These are phyloP conservation scores for Phytophthora pluvialis DNA, from an alignment of 352 stramenopile genomes.

Conservation along the genomic window DNA sequence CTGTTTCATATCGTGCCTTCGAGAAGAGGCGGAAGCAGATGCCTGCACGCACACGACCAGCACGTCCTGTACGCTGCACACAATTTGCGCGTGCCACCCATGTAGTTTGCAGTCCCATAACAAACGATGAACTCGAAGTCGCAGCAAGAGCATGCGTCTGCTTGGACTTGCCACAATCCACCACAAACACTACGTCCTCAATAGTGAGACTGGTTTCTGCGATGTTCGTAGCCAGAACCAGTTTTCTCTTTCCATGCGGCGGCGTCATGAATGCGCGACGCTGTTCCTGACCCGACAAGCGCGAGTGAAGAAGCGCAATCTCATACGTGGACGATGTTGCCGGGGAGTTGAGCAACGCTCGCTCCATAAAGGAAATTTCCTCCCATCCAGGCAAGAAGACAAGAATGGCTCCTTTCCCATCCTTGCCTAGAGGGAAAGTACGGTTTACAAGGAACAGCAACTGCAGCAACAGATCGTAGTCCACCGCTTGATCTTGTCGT, in stretches of 20 bases:
- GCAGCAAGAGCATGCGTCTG: constrained; percentile 69
- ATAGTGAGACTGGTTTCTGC: constrained; percentile 97
- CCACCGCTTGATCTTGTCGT: constrained; percentile 66
- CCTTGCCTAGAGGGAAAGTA: constrained; percentile 55
- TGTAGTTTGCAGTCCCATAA: constrained; percentile 90
- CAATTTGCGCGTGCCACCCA: constrained; percentile 88
- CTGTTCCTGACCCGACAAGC: constrained; percentile 74
- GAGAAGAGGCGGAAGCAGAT: constrained; percentile 93
- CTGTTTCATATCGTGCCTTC: constrained; percentile 58
- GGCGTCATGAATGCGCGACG: constrained; percentile 72
- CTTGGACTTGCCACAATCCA: constrained; percentile 88
- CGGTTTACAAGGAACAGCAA: constrained; percentile 68
- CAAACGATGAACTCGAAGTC: constrained; percentile 81
- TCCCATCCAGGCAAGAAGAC: constrained; percentile 88
- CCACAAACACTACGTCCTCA: constrained; percentile 93
- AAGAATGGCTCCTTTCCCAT: constrained; percentile 74
- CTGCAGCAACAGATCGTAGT: constrained; percentile 73
- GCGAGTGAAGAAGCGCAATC: constrained; percentile 78
- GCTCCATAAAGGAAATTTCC: constrained; percentile 84
- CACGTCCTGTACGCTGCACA: constrained; percentile 92
- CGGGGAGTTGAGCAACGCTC: constrained; percentile 59
- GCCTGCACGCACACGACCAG: constrained; percentile 93
- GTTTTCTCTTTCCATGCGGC: constrained; percentile 66
- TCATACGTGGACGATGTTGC: constrained; percentile 62
- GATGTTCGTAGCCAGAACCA: constrained; percentile 95